These are phyloP conservation scores for Barnettozyma sp. DNA, from an alignment of 805 yeast species.

Conservation along the genomic window DNA sequence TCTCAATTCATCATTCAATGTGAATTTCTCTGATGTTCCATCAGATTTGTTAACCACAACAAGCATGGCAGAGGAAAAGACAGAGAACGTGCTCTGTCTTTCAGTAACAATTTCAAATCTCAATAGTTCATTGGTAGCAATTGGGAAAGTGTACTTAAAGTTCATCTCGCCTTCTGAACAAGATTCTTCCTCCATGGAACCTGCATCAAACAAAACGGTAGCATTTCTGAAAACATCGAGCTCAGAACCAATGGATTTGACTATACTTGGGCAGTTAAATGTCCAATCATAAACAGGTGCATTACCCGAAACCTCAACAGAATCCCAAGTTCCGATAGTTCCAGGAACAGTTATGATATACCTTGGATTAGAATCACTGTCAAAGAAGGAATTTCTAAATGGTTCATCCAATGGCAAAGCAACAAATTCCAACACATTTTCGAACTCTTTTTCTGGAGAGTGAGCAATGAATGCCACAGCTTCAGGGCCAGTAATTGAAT, in stretches of 20 bases:
- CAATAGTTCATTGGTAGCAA: not conserved
- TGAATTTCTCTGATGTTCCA: not conserved
- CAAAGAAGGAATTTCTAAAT: too few species aligned
- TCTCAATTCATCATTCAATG: slow-evolving; percentile 1
- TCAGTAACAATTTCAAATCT: slow-evolving; percentile 1
- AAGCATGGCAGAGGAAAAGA: not conserved
- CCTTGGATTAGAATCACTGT: too few species aligned
- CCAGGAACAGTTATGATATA: too few species aligned
- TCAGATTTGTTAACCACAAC: slow-evolving; percentile 3
- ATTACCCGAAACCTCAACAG: not conserved
- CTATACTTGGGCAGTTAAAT: slow-evolving; percentile 2
- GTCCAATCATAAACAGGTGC: slow-evolving; percentile 3
- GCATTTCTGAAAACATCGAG: slow-evolving; percentile 6
- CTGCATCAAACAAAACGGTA: slow-evolving; percentile 2
- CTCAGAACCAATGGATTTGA: slow-evolving; percentile 3
- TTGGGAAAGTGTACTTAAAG: not conserved
- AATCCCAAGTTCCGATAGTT: too few species aligned
- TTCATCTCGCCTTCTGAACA: not conserved
- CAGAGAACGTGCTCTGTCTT: not conserved
- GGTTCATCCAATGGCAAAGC: too few species aligned
- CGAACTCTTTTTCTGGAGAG: too few species aligned
- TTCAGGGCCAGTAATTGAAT: too few species aligned
- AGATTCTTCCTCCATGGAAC: not conserved
- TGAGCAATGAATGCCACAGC: too few species aligned
- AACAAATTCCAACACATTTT: too few species aligned